phyloP scores from a whole-genome alignment of 2,329 filamentous ascomycete species.

The Curvularia sp. region DNA sequence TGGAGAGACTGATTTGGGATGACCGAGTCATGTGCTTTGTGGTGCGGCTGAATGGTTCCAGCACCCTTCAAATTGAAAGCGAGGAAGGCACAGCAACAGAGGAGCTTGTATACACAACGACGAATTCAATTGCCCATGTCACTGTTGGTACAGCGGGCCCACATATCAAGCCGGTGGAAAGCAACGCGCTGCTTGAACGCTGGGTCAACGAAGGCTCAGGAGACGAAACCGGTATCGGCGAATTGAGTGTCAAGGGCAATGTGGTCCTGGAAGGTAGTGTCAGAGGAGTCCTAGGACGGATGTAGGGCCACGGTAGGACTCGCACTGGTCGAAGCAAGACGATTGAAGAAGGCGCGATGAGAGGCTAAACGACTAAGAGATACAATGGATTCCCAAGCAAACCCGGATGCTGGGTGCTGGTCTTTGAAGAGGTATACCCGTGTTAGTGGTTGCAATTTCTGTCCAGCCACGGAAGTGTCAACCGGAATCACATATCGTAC shows the following conservation, averaged over 20 bases:
- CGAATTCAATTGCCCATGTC: slow-evolving; percentile 82
- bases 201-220: slow-evolving; percentile 72
- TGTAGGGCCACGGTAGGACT: slow-evolving; percentile 20
- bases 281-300: slow-evolving; percentile 50
- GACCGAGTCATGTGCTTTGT: slow-evolving; percentile 89
- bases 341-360: no score
- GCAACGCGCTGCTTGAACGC: slow-evolving; percentile 78
- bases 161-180: slow-evolving; percentile 88
- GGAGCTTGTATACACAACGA: slow-evolving; percentile 62
- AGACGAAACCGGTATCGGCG: slow-evolving; percentile 60
- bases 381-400: background rate
- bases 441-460: background rate
- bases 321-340: background rate
- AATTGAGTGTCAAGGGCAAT: slow-evolving; percentile 61
- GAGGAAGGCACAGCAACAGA: slow-evolving; percentile 52
- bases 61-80: slow-evolving; percentile 28
- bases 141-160: slow-evolving; percentile 82
- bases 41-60: slow-evolving; percentile 62
- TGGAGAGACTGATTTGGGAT: slow-evolving; percentile 79
- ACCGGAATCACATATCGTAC: background rate
- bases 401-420: background rate
- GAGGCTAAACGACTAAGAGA: background rate
- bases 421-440: background rate
- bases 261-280: slow-evolving; percentile 64
- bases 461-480: background rate